phyloP scores from a whole-genome alignment of 164 flowering plant genomes.

The Vitis rotundifolia region DNA sequence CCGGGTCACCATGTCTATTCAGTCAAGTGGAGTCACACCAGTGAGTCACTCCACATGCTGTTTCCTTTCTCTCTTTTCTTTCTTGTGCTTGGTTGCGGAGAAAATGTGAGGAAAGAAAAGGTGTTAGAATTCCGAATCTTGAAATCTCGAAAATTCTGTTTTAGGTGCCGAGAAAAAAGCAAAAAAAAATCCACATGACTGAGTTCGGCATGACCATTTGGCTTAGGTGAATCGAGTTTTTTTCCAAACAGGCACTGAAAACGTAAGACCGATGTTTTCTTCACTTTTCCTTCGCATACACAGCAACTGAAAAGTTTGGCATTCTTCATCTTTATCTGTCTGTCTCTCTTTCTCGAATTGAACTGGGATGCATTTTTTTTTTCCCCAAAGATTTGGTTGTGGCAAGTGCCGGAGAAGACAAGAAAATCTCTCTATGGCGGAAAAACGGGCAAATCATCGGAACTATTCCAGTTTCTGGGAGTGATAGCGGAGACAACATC shows the following conservation, averaged over 20 bases:
- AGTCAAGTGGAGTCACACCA: conserved; percentile 97
- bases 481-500: conserved; percentile 67
- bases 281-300: too few relatives aligned
- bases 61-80: neutral
- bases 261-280: too few relatives aligned
- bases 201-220: too few relatives aligned
- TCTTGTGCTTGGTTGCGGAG: neutral
- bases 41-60: conserved; percentile 36
- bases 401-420: conserved; percentile 96
- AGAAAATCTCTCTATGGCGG: conserved; percentile 79
- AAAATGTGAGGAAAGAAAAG: too few relatives aligned
- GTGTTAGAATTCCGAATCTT: neutral
- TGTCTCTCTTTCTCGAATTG: neutral
- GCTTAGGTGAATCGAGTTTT: too few relatives aligned
- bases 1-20: conserved; percentile 76
- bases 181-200: too few relatives aligned
- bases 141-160: too few relatives aligned
- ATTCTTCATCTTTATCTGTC: too few relatives aligned
- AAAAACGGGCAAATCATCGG: conserved; percentile 91
- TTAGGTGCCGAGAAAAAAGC: too few relatives aligned
- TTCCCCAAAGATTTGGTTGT: conserved; percentile 86
- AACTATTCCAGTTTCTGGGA: conserved; percentile 60
- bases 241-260: too few relatives aligned
- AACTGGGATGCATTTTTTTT: neutral
- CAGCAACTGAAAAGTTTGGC: too few relatives aligned